Evolutionary conservation across 2,329 filamentous ascomycete species (phyloP).

Genomic region (Knufia fluminis): DNA sequence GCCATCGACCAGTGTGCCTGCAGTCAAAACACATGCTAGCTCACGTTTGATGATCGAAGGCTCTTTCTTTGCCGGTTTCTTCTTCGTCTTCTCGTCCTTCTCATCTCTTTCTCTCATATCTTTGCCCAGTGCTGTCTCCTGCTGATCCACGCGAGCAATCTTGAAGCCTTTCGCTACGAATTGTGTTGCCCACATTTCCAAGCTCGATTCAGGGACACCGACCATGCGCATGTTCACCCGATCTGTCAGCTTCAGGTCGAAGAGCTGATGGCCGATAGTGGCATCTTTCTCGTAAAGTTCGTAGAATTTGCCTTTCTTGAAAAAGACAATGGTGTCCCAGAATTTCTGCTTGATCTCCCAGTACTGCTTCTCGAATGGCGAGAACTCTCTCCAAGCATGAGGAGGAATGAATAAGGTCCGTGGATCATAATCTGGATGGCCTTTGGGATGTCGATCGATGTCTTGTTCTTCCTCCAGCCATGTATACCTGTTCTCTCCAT

Average conservation of each 20-base stretch:
- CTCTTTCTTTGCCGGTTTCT: conserved; percentile 47
- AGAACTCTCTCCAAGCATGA: conserved; percentile 69
- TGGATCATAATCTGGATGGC: conserved; percentile 82
- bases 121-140: conserved; percentile 89
- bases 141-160: conserved; percentile 91
- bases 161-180: conserved; percentile 98
- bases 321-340: conserved; percentile 96
- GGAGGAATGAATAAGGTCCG: conserved; percentile 86
- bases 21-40: conserved; percentile 80
- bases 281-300: conserved; percentile 97
- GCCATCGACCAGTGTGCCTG: conserved; percentile 86
- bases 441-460: conserved; percentile 68
- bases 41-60: conserved; percentile 93
- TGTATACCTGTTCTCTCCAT: conserved; percentile 76
- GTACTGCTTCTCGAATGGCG: conserved; percentile 94
- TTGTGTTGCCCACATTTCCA: conserved; percentile 97
- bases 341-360: conserved; percentile 99
- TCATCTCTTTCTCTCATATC: conserved; percentile 93
- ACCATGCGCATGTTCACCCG: conserved; percentile 99
- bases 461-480: conserved; percentile 85
- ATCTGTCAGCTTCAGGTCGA: conserved; percentile 95
- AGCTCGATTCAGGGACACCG: conserved; percentile 85
- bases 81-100: conserved; percentile 39
- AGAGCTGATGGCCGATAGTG: conserved; percentile 89
- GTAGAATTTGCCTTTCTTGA: conserved; percentile 99